phyloP scores from a whole-genome alignment of 805 yeast species.

The Barnettozyma populi region DNA sequence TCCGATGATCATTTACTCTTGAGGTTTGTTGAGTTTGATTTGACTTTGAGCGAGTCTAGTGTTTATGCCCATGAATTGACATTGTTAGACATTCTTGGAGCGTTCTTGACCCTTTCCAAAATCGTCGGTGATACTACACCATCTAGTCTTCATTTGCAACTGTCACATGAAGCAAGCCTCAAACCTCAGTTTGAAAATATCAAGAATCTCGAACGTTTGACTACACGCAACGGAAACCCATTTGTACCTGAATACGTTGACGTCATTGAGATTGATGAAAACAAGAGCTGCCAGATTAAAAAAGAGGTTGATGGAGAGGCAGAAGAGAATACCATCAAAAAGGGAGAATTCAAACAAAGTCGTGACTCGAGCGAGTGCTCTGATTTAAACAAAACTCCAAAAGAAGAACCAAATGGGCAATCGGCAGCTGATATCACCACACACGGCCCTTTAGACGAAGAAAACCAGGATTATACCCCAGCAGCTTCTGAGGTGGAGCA shows the following conservation, averaged over 20 bases:
- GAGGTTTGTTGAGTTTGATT: conserved; percentile 18
- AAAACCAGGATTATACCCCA: too few relatives aligned
- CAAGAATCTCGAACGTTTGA: conserved; percentile 3
- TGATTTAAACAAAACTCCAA: too few relatives aligned
- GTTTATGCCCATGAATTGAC: conserved; percentile 15
- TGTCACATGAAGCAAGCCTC: conserved; percentile 15
- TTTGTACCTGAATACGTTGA: background rate
- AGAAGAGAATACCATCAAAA: too few relatives aligned
- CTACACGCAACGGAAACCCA: background rate
- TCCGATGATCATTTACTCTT: conserved; percentile 17
- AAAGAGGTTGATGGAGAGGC: too few relatives aligned
- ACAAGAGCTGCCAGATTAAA: too few relatives aligned
- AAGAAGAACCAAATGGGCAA: too few relatives aligned
- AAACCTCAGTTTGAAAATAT: conserved; percentile 12
- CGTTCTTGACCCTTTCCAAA: conserved; percentile 10
- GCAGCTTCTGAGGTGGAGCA: background rate
- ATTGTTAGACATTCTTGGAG: conserved; percentile 15
- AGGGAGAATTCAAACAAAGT: too few relatives aligned
- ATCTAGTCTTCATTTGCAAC: conserved; percentile 11
- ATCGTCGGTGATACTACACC: conserved; percentile 8
- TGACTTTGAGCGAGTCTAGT: conserved; percentile 16
- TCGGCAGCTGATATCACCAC: too few relatives aligned
- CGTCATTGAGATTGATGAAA: background rate
- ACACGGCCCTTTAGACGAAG: too few relatives aligned
- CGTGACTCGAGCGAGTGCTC: too few relatives aligned